These are phyloP conservation scores for Heterobasidion occidentale DNA, from an alignment of 1,284 basidiomycete genomes.

Conservation along the genomic window DNA sequence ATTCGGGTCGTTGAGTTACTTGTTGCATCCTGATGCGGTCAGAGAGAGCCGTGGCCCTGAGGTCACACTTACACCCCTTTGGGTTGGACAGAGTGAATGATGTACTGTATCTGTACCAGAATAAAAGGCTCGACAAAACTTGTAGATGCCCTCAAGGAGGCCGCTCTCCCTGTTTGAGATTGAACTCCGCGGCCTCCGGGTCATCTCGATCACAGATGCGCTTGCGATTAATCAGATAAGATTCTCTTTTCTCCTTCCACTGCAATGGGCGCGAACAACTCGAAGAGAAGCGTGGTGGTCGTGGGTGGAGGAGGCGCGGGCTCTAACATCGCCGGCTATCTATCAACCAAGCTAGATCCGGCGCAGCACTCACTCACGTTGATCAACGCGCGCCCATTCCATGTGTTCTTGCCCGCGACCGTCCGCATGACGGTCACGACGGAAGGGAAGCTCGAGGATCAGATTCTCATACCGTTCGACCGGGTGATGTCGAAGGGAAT, in stretches of 20 bases:
- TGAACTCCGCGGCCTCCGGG: too few species aligned
- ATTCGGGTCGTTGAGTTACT: too few species aligned
- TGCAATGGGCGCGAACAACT: neutral
- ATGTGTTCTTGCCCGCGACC: neutral
- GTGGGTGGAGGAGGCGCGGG: neutral
- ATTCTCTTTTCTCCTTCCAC: neutral
- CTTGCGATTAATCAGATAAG: neutral
- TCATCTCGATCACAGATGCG: too few species aligned
- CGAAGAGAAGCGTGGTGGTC: neutral
- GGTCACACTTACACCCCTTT: too few species aligned
- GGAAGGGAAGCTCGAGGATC: neutral
- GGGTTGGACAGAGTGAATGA: too few species aligned
- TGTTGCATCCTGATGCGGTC: too few species aligned
- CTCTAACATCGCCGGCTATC: neutral
- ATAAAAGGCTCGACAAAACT: too few species aligned
- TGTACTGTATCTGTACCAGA: too few species aligned
- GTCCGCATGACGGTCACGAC: neutral
- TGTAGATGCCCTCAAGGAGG: too few species aligned
- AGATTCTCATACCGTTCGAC: neutral
- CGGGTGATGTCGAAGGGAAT: neutral
- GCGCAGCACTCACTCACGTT: neutral
- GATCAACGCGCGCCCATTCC: slow-evolving; percentile 2
- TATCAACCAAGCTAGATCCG: neutral
- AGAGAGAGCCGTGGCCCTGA: too few species aligned
- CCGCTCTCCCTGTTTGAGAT: too few species aligned